Base-by-base conservation (phyloP, 192 early-diverging fungal species). In the Podila horticola region DNA sequence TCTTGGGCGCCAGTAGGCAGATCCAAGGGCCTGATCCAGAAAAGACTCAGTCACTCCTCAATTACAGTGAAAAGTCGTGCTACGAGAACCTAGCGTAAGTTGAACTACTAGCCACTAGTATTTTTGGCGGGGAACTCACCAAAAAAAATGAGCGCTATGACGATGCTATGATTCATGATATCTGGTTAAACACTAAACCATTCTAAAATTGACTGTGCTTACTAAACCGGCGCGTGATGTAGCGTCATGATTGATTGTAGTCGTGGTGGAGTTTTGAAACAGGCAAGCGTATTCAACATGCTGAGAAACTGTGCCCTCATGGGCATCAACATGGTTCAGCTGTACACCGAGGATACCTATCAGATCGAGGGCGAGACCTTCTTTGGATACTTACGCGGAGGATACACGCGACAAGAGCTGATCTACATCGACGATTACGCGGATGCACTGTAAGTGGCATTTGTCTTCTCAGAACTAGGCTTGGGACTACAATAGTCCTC, bases 311-410 rank as follows among this genome's bases (percentile, higher is more conserved):
- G 91, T 84, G 93, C 95, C n/a, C 72, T 96, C 45, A 90, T 95
- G 87, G 95, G 95, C 6, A 85, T 95, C 82, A 96, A 93, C 69
- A 95, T 93, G 86, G 83, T 97, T 51, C 95, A 96, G 82, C 79
- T 97, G 64, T 97, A 97, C 79, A 97, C 95, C 2, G 95, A 97
- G 64, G 95, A 97, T 64, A 97, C 95, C 0, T 97, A 91, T 79
- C 85, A 94, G 71, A 90, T 94, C 12, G 67, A 67, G 33, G 70
- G 71, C 30, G 77, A 75, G 10, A 67, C 69, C 12, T 75, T 83
- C 45, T 79, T 77, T 60, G 74, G 74, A 41, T 83, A 83, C 36
- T 34, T 71, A 1, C 59, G 71, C 64, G 85, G 86, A 62, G 88
- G 88, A 34, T 97, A 93, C 74, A 87, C 95, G 20, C 83, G 88